phyloP scores from a whole-genome alignment of 306 rosid species.

The Medicago lupulina region DNA sequence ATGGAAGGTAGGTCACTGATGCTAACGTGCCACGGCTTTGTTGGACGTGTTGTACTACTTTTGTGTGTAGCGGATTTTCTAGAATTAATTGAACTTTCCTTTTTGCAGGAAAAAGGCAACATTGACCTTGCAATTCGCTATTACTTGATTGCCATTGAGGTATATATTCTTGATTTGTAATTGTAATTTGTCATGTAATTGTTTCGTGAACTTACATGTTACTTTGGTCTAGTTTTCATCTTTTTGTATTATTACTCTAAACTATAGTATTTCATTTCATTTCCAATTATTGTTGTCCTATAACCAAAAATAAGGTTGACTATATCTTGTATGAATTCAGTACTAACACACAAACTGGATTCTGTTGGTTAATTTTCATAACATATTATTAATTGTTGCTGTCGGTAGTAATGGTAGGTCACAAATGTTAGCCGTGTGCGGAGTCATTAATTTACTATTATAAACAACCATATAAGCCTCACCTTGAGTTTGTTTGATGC shows the following conservation, averaged over 20 bases:
- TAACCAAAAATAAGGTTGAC: background rate
- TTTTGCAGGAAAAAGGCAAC: conserved; percentile 58
- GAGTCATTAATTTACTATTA: conserved; percentile 2
- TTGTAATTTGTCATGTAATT: conserved; percentile 11
- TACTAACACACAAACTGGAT: conserved; percentile 7
- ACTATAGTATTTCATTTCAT: background rate
- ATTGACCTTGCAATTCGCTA: conserved; percentile 63
- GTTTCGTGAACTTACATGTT: conserved; percentile 7
- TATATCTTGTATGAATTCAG: conserved; percentile 15
- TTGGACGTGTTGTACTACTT: conserved; percentile 4
- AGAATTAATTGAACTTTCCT: conserved; percentile 22
- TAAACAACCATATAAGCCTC: conserved; percentile 11
- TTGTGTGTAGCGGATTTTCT: conserved; percentile 36
- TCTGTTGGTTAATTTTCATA: conserved; percentile 14
- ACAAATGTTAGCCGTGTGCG: background rate
- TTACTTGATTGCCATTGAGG: conserved; percentile 97
- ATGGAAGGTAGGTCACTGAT: conserved; percentile 70
- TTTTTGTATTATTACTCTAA: conserved; percentile 1
- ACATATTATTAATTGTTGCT: background rate
- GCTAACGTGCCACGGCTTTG: background rate
- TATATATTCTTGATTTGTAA: conserved; percentile 38
- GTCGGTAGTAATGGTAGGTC: background rate
- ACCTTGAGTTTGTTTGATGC: background rate
- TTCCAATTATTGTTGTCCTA: conserved; percentile 8
- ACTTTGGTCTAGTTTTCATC: conserved; percentile 19